Base-by-base conservation (phyloP, 345 rosid genomes). In the Geranium rotundifolium region DNA sequence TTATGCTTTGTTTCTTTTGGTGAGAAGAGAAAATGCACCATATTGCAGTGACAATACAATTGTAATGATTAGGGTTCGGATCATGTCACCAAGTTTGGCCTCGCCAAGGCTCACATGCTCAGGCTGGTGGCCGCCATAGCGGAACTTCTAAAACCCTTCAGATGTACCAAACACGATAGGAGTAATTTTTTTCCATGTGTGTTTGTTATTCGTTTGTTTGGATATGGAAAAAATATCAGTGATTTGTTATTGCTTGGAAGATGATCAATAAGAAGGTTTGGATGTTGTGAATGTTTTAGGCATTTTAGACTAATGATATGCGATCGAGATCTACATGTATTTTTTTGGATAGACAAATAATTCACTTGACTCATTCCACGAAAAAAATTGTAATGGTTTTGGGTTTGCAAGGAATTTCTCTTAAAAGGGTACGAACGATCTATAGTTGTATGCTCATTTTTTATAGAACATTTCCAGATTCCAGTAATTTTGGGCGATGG, bases 141-240 rank as follows among this genome's bases (percentile, higher is more conserved):
- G 1, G 93, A 88, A 56, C 74, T 85, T 63, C 83, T 90, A 69
- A 80, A 70, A 63, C 87, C 86, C 59, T 78, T 68, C 56, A 65
- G 73, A 39, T 84, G 95, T 60, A 64, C 67, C 77, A 72, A 83
- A 12, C 93, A 88, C 79, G 73, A 63, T 29, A 19, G 10, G 37
- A 29, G 17, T 41, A 15, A 31, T 59, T 7, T 37, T 46, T 19
- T 19, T 23, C 7, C 7, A 31, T 31, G 3, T 31, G 3, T 31
- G 1, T 54, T n/a, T 1, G 41, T 58, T 39, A 41, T 4, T 60
- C 18, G 4, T 62, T 52, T 63, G 0, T n/a, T n/a, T n/a, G 17
- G 30, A 5, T 9, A 27, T 19, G 7, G n/a, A 57, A 20, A 57
- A 17, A 29, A 19, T 62, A 58, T 31, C 15, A 29, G 55, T 37